Evolutionary conservation across 2,329 filamentous ascomycete genomes (phyloP).

Genomic region (Penicillium sp.): DNA sequence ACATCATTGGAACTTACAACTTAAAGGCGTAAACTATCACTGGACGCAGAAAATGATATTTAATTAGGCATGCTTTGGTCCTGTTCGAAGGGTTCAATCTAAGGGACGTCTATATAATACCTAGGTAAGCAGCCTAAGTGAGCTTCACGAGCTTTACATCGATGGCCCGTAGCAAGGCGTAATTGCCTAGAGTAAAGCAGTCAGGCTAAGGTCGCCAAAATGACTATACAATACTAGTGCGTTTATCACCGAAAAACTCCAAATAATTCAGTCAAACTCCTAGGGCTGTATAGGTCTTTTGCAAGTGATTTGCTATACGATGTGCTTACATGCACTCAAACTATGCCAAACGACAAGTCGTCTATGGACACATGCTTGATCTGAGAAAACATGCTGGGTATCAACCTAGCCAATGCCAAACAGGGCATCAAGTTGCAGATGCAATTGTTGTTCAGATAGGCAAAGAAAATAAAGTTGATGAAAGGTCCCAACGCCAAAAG

Average conservation of each 20-base stretch:
- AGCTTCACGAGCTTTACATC: neutral
- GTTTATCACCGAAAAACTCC: neutral
- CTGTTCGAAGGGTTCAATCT: neutral
- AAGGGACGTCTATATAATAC: neutral
- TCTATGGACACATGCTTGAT: neutral
- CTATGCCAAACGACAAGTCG: neutral
- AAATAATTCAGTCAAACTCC: neutral
- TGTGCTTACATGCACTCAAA: neutral
- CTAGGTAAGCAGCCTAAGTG: neutral
- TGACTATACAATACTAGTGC: neutral
- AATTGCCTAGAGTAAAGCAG: neutral
- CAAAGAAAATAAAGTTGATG: slow-evolving; percentile 9
- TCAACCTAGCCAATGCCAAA: neutral
- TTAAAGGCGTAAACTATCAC: neutral
- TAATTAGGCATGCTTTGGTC: neutral
- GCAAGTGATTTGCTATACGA: neutral
- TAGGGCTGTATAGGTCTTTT: neutral
- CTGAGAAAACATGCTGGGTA: neutral
- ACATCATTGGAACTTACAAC: neutral
- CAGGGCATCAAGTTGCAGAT: neutral
- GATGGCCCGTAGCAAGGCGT: neutral
- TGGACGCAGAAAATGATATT: neutral
- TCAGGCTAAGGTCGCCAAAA: neutral
- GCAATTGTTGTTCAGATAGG: neutral
- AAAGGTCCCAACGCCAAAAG: slow-evolving; percentile 34